A percentile compares a stretch with the other conserved stretches of the same genome.
These are phyloP conservation scores for Haematococcus sp. DNA, from an alignment of 139 green algal genomes.

Conservation along the genomic window DNA sequence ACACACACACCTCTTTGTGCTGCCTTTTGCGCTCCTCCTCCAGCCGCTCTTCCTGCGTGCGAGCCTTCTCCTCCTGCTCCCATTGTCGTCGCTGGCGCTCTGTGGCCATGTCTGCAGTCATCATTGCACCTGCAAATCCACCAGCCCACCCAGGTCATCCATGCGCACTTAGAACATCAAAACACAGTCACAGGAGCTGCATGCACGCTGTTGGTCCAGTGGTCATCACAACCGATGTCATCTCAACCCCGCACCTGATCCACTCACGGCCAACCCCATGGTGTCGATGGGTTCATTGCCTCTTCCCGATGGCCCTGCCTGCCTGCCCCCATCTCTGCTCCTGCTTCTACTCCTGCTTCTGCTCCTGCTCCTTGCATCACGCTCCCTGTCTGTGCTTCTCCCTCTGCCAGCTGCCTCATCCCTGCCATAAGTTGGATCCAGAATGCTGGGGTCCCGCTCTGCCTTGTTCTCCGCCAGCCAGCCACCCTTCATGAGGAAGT, in stretches of 20 bases:
- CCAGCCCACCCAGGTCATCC: background rate
- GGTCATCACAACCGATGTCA: no score
- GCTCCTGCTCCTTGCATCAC: background rate
- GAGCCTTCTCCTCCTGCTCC: slow-evolving; percentile 51
- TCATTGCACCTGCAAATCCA: slow-evolving; percentile 40
- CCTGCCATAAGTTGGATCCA: no score
- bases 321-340: background rate
- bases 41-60: slow-evolving; percentile 28
- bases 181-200: no score
- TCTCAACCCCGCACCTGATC: slow-evolving; percentile 21
- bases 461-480: slow-evolving; percentile 22
- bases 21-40: slow-evolving; percentile 17
- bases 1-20: slow-evolving; percentile 28
- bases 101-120: slow-evolving; percentile 52
- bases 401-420: background rate
- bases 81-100: slow-evolving; percentile 49
- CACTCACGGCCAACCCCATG: slow-evolving; percentile 12
- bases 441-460: background rate
- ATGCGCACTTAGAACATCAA: no score
- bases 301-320: background rate
- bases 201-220: no score
- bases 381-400: background rate
- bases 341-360: background rate
- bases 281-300: slow-evolving; percentile 22
- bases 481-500: slow-evolving; percentile 62